Conservation (phyloP, 2,329 filamentous ascomycete genomes). For the Xylaria sp. region DNA sequence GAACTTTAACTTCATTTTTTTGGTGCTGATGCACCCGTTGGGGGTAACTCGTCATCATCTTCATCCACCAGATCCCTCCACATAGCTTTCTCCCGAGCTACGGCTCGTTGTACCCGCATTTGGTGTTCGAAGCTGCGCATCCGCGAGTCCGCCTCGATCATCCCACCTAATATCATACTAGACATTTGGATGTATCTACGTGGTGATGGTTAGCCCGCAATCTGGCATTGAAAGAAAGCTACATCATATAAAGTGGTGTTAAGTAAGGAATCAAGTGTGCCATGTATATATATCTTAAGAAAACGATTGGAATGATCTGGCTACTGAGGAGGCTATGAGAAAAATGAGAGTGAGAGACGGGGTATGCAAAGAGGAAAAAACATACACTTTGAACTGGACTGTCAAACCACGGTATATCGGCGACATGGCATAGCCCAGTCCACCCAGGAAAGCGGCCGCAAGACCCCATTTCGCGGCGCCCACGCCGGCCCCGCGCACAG, state of each 20-base stretch:
- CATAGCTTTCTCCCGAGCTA: conserved; percentile 72
- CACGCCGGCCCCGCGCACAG: conserved; percentile 71
- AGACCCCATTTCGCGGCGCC: conserved; percentile 80
- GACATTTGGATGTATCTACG: conserved; percentile 83
- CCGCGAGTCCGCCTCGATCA: conserved; percentile 78
- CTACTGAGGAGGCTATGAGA: background rate
- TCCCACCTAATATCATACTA: conserved; percentile 82
- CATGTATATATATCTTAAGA: background rate
- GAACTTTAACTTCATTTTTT: conserved; percentile 42
- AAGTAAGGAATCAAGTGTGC: background rate
- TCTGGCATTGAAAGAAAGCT: background rate
- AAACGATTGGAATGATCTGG: background rate
- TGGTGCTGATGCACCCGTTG: conserved; percentile 25
- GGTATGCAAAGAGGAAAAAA: background rate
- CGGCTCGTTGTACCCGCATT: conserved; percentile 72
- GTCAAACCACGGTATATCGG: conserved; percentile 79
- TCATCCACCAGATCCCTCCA: conserved; percentile 71
- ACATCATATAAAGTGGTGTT: background rate
- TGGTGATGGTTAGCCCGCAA: conserved; percentile 8
- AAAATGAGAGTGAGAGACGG: background rate
- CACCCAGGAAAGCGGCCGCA: conserved; percentile 71
- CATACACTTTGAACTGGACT: conserved; percentile 81
- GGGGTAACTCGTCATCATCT: conserved; percentile 52
- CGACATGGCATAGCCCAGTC: conserved; percentile 70
- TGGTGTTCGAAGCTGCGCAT: conserved; percentile 74